Evolutionary conservation across 2,329 filamentous ascomycete species (phyloP).

Genomic region (Chrysoporthe cubensis): DNA sequence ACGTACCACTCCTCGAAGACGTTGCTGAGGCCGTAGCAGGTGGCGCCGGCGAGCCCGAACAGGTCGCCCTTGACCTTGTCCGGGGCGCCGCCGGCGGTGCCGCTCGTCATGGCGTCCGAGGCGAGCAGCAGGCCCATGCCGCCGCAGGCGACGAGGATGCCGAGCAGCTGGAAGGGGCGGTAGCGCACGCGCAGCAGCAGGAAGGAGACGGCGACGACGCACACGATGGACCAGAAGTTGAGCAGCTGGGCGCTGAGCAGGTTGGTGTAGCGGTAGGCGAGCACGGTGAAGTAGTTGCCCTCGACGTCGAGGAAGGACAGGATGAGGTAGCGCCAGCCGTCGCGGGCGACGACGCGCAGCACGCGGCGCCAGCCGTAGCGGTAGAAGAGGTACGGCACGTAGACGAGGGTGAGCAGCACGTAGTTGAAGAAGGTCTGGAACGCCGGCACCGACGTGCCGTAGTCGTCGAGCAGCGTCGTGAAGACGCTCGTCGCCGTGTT

Average conservation of each 20-base stretch:
- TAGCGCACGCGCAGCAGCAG: conserved; percentile 85
- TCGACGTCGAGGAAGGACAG: conserved; percentile 92
- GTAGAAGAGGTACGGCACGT: conserved; percentile 78
- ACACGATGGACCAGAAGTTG: conserved; percentile 98
- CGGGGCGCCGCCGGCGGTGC: conserved; percentile 68
- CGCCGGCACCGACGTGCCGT: conserved; percentile 81
- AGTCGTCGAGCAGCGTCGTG: conserved; percentile 69
- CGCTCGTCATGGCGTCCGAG: conserved; percentile 81
- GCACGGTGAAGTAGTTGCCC: conserved; percentile 97
- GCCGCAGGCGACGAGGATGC: conserved; percentile 88
- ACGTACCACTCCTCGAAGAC: conserved; percentile 95
- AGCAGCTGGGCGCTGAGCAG: conserved; percentile 92
- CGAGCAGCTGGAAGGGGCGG: conserved; percentile 79
- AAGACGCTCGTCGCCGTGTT: conserved; percentile 95
- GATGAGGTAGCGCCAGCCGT: conserved; percentile 94
- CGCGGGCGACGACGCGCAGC: conserved; percentile 62
- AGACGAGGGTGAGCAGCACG: conserved; percentile 78
- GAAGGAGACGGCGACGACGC: conserved; percentile 86
- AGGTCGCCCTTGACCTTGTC: conserved; percentile 88
- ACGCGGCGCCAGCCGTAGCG: conserved; percentile 77
- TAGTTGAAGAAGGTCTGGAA: conserved; percentile 98
- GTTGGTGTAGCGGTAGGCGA: conserved; percentile 91
- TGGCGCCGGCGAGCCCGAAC: conserved; percentile 86
- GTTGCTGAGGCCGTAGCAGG: conserved; percentile 89
- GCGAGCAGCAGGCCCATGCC: conserved; percentile 82